Conservation (phyloP, 2,329 filamentous ascomycete species). For the Tolypocladium nubicola region DNA sequence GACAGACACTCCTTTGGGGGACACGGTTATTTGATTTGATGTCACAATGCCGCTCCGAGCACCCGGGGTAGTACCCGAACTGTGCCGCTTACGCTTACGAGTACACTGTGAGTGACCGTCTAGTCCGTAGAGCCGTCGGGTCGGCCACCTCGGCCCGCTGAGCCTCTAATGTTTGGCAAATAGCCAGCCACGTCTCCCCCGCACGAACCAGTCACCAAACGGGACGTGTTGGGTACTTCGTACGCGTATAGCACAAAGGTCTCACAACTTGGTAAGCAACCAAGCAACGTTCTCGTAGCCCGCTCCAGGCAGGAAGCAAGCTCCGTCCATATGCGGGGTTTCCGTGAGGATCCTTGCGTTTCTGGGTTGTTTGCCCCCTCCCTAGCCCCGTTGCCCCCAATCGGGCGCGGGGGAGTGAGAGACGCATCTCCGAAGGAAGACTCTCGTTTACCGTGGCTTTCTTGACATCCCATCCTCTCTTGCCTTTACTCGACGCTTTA, state of each 20-base stretch:
- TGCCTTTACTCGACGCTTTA: neutral
- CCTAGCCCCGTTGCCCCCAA: neutral
- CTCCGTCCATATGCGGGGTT: neutral
- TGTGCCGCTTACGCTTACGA: neutral
- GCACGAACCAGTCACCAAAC: neutral
- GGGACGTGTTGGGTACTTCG: neutral
- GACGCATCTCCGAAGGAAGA: neutral
- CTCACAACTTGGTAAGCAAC: neutral
- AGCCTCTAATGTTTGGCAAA: neutral
- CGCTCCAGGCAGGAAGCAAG: neutral
- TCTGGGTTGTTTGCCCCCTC: neutral
- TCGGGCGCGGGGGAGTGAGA: neutral
- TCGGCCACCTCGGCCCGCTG: neutral
- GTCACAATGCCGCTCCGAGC: neutral
- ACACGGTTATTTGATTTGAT: neutral
- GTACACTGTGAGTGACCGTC: neutral
- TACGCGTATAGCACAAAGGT: too few species aligned
- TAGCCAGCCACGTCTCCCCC: neutral
- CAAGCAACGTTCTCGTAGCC: neutral
- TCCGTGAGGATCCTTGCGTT: neutral
- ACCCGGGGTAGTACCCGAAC: neutral
- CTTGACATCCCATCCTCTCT: neutral
- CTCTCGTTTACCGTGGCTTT: neutral
- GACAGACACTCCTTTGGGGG: neutral
- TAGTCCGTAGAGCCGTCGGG: neutral